phyloP scores from a whole-genome alignment of 208 protist species.

The Leptomonas pyrrhocoris region DNA sequence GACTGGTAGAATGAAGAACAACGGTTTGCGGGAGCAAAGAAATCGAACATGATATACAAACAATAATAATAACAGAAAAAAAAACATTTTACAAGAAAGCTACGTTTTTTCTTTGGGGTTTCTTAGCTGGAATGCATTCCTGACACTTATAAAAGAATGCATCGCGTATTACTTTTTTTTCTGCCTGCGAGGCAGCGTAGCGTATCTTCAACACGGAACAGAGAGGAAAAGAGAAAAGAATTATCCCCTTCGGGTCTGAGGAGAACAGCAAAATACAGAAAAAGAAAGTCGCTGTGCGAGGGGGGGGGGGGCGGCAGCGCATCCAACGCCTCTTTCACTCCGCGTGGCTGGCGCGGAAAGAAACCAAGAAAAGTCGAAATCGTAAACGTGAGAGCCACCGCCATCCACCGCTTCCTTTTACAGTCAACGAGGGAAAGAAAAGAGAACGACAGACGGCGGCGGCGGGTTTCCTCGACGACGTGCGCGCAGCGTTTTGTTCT shows the following conservation, averaged over 20 bases:
- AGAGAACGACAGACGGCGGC: too few relatives aligned
- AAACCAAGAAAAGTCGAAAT: conserved; percentile 21
- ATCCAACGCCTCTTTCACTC: too few relatives aligned
- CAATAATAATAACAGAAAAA: conserved; percentile 10
- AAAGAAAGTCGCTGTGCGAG: conserved; percentile 6
- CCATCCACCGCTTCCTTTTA: background rate
- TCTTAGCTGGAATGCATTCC: conserved; percentile 21
- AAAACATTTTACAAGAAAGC: conserved; percentile 8
- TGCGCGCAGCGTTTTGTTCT: background rate
- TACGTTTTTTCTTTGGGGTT: too few relatives aligned
- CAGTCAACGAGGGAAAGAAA: too few relatives aligned
- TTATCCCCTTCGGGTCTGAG: conserved; percentile 1
- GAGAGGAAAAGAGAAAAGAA: conserved; percentile 4
- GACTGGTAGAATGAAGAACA: background rate
- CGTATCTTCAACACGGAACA: background rate
- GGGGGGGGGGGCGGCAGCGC: too few relatives aligned
- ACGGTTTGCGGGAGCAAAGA: conserved; percentile 1
- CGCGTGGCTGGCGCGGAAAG: background rate
- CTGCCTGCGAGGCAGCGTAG: conserved; percentile 9
- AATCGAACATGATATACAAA: background rate
- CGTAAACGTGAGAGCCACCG: background rate
- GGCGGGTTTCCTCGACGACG: too few relatives aligned
- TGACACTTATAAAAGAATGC: conserved; percentile 8
- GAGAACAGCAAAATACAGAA: conserved; percentile 6
- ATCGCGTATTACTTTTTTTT: background rate